Percentiles rank a stretch among this genome's conserved stretches.
These are phyloP conservation scores for Arthrobotrys pseudoclavata DNA, from an alignment of 2,329 filamentous ascomycete genomes.

Conservation along the genomic window DNA sequence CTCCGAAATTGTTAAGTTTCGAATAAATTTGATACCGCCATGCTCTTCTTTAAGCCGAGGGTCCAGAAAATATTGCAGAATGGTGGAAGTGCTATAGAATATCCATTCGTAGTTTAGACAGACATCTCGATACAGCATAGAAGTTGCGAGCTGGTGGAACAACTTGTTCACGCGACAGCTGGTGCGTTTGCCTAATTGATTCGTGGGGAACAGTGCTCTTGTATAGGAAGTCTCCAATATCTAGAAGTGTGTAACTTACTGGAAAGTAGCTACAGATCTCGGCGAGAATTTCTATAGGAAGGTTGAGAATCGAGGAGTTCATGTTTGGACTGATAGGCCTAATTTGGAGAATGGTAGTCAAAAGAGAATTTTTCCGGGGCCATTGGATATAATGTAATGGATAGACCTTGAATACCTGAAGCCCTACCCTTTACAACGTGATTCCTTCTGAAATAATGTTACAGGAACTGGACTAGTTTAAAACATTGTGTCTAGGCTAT, in stretches of 20 bases:
- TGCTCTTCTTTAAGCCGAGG: background rate
- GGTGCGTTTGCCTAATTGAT: background rate
- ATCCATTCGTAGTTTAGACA: background rate
- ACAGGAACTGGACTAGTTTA: no score
- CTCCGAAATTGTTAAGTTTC: conserved; percentile 8
- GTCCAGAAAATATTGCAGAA: background rate
- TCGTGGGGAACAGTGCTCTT: background rate
- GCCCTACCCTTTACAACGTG: background rate
- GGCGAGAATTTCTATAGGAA: conserved; percentile 3
- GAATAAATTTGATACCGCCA: conserved; percentile 5
- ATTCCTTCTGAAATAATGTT: background rate
- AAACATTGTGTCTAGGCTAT: no score
- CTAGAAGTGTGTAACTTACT: background rate
- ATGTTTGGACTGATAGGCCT: background rate
- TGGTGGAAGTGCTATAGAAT: background rate
- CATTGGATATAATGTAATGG: background rate
- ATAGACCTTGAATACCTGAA: background rate
- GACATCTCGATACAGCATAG: conserved; percentile 4
- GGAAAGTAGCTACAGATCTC: conserved; percentile 18
- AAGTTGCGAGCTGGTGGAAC: conserved; percentile 18
- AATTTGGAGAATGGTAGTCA: background rate
- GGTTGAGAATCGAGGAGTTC: background rate
- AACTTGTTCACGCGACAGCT: conserved; percentile 12
- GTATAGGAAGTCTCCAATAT: background rate
- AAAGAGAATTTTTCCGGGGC: no score